phyloP scores from a whole-genome alignment of 345 rosid genomes.

The Abelmoschus esculentus region DNA sequence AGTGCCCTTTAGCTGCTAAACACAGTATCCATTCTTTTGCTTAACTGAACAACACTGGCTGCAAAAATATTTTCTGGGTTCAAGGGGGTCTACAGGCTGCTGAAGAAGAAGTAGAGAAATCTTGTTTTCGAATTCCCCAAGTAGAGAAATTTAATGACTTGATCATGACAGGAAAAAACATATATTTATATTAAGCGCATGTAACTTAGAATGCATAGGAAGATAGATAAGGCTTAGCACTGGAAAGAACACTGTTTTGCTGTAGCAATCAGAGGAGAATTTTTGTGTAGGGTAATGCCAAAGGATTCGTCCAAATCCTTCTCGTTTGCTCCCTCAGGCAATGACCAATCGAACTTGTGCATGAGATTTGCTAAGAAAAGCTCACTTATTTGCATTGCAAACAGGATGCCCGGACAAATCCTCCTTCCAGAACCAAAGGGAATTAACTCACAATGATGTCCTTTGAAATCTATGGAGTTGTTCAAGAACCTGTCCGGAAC shows the following conservation, averaged over 20 bases:
- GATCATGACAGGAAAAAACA: no score
- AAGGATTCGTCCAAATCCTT: slow-evolving; percentile 6
- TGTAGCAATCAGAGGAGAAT: slow-evolving; percentile 7
- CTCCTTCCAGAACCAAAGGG: slow-evolving; percentile 35
- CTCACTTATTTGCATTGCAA: slow-evolving; percentile 25
- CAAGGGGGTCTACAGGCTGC: slow-evolving; percentile 88
- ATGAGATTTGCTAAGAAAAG: slow-evolving; percentile 21
- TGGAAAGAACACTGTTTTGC: background rate
- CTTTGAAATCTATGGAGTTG: slow-evolving; percentile 18
- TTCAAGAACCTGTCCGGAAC: slow-evolving; percentile 29
- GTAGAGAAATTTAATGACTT: background rate
- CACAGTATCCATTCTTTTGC: background rate
- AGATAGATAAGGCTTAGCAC: background rate
- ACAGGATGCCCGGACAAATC: slow-evolving; percentile 25
- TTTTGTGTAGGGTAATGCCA: slow-evolving; percentile 1
- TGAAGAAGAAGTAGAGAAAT: slow-evolving; percentile 67
- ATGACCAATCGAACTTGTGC: slow-evolving; percentile 26
- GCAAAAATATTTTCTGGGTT: slow-evolving; percentile 79
- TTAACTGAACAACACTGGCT: slow-evolving; percentile 49
- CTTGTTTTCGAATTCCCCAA: background rate
- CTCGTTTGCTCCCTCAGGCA: background rate
- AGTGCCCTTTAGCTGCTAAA: background rate
- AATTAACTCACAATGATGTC: slow-evolving; percentile 29
- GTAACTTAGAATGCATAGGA: no score
- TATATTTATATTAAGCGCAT: background rate